Conservation (phyloP, 768 basidiomycete species). For the Termitomyces sp. region DNA sequence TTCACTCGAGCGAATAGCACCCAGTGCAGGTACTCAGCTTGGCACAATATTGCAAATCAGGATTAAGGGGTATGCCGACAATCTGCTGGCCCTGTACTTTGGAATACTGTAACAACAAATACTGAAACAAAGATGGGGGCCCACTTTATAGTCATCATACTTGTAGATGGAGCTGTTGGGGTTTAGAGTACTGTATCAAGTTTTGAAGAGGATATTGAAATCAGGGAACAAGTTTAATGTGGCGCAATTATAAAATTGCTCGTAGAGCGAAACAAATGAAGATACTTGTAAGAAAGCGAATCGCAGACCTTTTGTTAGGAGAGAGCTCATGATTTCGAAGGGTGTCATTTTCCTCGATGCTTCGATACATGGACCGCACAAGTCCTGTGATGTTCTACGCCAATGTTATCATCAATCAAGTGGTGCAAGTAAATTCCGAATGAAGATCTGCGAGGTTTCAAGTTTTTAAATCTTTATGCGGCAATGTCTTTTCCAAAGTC, state of each 20-base stretch:
- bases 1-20: not conserved
- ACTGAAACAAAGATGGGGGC: too few relatives aligned
- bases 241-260: not conserved
- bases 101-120: not conserved
- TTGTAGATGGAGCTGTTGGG: not conserved
- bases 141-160: not conserved
- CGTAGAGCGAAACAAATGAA: not conserved
- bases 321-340: not conserved
- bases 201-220: not conserved
- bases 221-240: not conserved
- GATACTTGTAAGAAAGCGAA: not conserved
- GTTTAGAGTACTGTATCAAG: not conserved
- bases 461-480: not conserved
- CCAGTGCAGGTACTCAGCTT: not conserved
- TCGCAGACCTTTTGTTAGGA: not conserved
- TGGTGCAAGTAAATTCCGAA: not conserved
- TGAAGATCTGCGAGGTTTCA: not conserved
- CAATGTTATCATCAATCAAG: not conserved
- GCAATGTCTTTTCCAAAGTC: conserved; percentile 20
- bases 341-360: not conserved
- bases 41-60: not conserved
- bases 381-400: not conserved
- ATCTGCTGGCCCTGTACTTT: not conserved
- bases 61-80: not conserved
- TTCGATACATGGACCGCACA: not conserved